Conservation (phyloP, 208 protist species). For the Tritrichomonas musculus region DNA sequence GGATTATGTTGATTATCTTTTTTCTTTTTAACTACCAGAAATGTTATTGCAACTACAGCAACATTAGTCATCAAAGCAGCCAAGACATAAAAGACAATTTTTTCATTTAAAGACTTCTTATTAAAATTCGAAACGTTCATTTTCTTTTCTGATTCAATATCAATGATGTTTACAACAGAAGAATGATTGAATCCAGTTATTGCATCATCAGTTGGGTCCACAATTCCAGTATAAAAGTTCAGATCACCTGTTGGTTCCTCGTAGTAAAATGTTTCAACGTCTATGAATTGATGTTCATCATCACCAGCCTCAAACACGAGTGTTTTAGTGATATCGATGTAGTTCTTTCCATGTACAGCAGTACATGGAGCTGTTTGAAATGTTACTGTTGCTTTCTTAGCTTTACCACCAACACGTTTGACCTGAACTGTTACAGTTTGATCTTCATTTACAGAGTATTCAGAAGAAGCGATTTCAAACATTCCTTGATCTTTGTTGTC, state of each 20-base stretch:
- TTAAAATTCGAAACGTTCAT: too few relatives aligned
- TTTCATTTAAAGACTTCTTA: too few relatives aligned
- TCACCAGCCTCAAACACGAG: background rate
- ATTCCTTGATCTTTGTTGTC: background rate
- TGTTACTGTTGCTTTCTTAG: background rate
- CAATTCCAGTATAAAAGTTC: background rate
- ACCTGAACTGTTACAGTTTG: background rate
- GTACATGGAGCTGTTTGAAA: background rate
- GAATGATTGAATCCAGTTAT: background rate
- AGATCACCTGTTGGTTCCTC: background rate
- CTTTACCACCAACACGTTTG: background rate
- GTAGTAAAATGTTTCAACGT: background rate
- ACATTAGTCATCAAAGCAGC: too few relatives aligned
- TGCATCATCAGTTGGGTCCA: background rate
- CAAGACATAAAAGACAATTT: too few relatives aligned
- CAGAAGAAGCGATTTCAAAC: background rate
- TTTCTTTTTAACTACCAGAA: too few relatives aligned
- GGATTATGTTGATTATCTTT: too few relatives aligned
- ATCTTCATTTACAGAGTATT: background rate
- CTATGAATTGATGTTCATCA: background rate
- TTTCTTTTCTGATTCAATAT: background rate
- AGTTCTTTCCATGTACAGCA: background rate
- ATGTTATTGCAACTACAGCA: too few relatives aligned
- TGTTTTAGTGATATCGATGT: background rate
- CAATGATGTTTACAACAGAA: background rate